Base-by-base conservation (phyloP, 176 grass and related monocot species). In the Thalia dealbata region DNA sequence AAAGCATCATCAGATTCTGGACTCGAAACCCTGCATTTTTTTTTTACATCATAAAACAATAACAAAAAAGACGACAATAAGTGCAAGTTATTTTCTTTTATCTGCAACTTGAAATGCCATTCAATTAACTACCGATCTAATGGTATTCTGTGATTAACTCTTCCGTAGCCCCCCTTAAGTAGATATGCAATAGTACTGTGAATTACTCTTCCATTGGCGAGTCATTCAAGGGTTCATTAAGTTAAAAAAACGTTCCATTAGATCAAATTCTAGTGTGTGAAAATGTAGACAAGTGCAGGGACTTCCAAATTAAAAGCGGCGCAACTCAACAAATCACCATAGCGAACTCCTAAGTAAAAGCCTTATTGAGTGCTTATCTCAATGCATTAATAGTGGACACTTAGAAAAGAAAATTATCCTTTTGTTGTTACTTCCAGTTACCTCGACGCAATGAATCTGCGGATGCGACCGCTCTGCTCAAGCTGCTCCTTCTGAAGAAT, bases 401-500 rank as follows among this genome's bases (percentile, higher is more conserved):
- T 38, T 38, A 38, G 32, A 38, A 38, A 38, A 38, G 32, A 38
- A 38, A 38, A 61, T 61, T 61, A 24, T 61, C 41, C 68, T 12
- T 16, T 38, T 0, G 7, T 24, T 22, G 21, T 35, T 26, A 6
- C 42, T 62, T 73, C 32, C 28, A 65, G 73, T 69, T 74, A 96
- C 91, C 91, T 88, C 12, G 83, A 55, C 3, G 91, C 84, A 56
- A 96, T 61, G 69, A 86, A 82, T 67, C 69, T 74, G 66, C 83
- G 76, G 32, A 85, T 69, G 42, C 91, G 79, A 18, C 91, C 91
- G 42, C 91, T 96, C 69, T 91, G 82, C 76, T 86, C 85, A 42
- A 96, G 88, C 59, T 96, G 91, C 61, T 61, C 89, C 19, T 76
- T 96, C 52, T 80, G 85, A 8, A 96, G 77, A 52, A 91, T 82